Evolutionary conservation across 768 basidiomycete species (phyloP).

Genomic region (Tremella fuciformis): DNA sequence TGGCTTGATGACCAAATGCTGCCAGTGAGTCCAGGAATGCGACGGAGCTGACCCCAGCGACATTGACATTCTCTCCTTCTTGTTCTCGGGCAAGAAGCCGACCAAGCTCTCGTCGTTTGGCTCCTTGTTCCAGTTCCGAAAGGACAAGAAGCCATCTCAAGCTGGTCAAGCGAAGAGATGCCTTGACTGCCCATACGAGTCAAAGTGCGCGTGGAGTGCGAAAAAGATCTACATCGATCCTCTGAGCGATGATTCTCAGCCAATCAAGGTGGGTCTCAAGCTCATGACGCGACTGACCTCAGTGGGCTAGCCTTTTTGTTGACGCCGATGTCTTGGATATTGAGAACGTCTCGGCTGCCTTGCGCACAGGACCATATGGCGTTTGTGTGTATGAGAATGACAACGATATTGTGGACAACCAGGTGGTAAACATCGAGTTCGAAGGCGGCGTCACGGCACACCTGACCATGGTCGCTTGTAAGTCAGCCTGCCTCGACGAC

Average conservation of each 20-base stretch:
- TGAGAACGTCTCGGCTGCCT: constrained; percentile 70
- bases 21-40: constrained; percentile 62
- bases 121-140: constrained; percentile 75
- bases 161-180: constrained; percentile 69
- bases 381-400: constrained; percentile 75
- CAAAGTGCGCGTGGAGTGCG: constrained; percentile 76
- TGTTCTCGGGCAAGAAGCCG: constrained; percentile 18
- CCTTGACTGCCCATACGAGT: constrained; percentile 68
- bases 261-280: background rate
- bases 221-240: constrained; percentile 82
- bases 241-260: constrained; percentile 22
- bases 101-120: constrained; percentile 76
- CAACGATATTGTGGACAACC: constrained; percentile 84
- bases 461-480: constrained; percentile 78
- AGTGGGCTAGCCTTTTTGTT: constrained; percentile 51
- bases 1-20: constrained; percentile 81
- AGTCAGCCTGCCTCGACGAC: background rate
- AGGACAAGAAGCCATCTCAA: constrained; percentile 63
- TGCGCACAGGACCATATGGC: constrained; percentile 63
- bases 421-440: constrained; percentile 79
- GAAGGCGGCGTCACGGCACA: constrained; percentile 73
- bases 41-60: constrained; percentile 59
- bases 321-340: constrained; percentile 82
- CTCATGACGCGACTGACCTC: background rate
- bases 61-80: constrained; percentile 61